Conservation (phyloP, 306 rosid species). For the Dalbergia oliveri region DNA sequence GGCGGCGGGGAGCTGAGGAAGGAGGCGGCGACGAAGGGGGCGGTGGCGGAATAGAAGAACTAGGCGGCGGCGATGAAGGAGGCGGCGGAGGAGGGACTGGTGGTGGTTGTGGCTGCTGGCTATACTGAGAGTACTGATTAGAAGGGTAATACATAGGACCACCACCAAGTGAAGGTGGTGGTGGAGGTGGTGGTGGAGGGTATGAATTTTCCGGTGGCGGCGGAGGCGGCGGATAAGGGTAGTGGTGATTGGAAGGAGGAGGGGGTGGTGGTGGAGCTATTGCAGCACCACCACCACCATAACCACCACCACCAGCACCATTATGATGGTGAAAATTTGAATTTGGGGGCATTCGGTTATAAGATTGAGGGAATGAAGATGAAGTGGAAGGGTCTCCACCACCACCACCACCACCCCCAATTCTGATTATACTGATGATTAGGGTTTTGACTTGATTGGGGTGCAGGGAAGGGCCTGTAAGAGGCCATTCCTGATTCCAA, state of each 20-base stretch:
- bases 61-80: slow-evolving; percentile 75
- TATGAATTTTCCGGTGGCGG: slow-evolving; percentile 75
- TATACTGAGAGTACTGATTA: slow-evolving; percentile 64
- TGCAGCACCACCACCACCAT: background rate
- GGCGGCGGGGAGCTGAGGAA: slow-evolving; percentile 50
- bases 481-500: slow-evolving; percentile 73
- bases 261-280: slow-evolving; percentile 47
- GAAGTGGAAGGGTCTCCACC: slow-evolving; percentile 57
- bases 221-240: slow-evolving; percentile 64
- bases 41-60: slow-evolving; percentile 72
- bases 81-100: slow-evolving; percentile 65
- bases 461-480: slow-evolving; percentile 90
- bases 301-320: background rate
- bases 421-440: slow-evolving; percentile 63
- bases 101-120: slow-evolving; percentile 58
- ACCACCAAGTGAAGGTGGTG: slow-evolving; percentile 51
- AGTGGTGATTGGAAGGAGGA: slow-evolving; percentile 69
- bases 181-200: slow-evolving; percentile 81
- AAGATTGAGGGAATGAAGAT: slow-evolving; percentile 62
- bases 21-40: slow-evolving; percentile 79
- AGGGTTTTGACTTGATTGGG: slow-evolving; percentile 82
- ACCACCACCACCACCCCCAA: slow-evolving; percentile 61
- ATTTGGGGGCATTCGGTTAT: slow-evolving; percentile 63
- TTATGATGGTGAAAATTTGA: slow-evolving; percentile 56
- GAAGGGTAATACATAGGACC: slow-evolving; percentile 72